These are phyloP conservation scores for Sordariomycetes sp. DNA, from an alignment of 2,329 filamentous ascomycete genomes.

Conservation along the genomic window DNA sequence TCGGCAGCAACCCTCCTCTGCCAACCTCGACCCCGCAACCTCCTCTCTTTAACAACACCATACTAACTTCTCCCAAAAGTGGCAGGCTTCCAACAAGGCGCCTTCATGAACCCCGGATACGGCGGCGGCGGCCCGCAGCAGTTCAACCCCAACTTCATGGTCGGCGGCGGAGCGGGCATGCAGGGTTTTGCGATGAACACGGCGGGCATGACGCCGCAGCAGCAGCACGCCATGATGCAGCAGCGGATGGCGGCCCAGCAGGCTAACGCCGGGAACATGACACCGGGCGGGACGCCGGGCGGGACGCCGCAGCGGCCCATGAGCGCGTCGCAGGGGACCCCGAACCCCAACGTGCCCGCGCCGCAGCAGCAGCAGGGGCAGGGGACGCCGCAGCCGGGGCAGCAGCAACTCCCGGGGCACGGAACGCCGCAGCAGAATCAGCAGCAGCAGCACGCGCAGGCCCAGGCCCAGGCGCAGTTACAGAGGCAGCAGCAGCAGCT, in stretches of 20 bases:
- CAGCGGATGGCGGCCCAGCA: conserved; percentile 16
- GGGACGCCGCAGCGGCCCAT: conserved; percentile 17
- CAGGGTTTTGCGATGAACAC: conserved; percentile 42
- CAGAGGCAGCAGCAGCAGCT: conserved; percentile 17
- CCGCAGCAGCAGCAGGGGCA: conserved; percentile 2
- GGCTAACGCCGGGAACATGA: conserved; percentile 7
- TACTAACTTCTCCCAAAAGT: not conserved
- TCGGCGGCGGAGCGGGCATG: conserved; percentile 26
- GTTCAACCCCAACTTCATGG: conserved; percentile 39
- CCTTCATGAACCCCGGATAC: conserved; percentile 29
- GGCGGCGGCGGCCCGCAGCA: conserved; percentile 34
- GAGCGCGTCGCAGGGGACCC: conserved; percentile 18
- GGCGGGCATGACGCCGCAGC: conserved; percentile 32
- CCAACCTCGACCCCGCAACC: not conserved
- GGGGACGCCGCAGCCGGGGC: conserved; percentile 3
- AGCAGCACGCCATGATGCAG: conserved; percentile 30
- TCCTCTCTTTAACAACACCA: not conserved
- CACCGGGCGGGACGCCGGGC: conserved; percentile 14
- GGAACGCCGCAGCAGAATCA: conserved; percentile 3
- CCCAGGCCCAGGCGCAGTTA: conserved; percentile 12
- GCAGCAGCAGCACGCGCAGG: conserved; percentile 14
- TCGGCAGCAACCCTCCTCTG: not conserved
- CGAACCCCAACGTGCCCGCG: conserved; percentile 15
- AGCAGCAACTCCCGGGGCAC: conserved; percentile 2
- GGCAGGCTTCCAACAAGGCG: conserved; percentile 3